Conservation (phyloP, 2,329 filamentous ascomycete species). For the Microdochium nivale region DNA sequence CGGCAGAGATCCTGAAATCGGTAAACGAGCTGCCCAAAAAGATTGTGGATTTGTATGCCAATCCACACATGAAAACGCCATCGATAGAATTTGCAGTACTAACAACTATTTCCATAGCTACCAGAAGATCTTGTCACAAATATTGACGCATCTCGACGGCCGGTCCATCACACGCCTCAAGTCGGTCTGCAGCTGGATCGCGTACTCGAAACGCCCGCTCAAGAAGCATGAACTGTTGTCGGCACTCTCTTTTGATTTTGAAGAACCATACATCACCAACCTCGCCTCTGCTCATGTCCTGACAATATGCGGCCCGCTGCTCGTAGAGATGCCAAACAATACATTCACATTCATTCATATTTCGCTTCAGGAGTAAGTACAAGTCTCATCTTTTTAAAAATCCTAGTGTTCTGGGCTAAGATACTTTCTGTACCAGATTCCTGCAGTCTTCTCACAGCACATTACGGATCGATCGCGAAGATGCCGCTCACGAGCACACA, state of each 20-base stretch:
- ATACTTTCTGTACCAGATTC: too few species aligned
- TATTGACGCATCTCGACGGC: constrained; percentile 12
- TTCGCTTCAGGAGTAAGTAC: constrained; percentile 16
- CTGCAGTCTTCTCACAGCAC: constrained; percentile 2
- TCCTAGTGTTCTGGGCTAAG: not conserved
- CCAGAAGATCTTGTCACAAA: constrained; percentile 15
- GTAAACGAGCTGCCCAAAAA: constrained; percentile 13
- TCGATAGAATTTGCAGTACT: not conserved
- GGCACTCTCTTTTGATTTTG: constrained; percentile 17
- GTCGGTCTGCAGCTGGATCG: constrained; percentile 25
- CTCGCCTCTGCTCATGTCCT: constrained; percentile 15
- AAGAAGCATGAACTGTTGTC: constrained; percentile 22
- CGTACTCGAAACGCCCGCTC: constrained; percentile 24
- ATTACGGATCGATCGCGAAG: constrained; percentile 3
- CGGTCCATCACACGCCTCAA: constrained; percentile 18
- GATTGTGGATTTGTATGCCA: constrained; percentile 18
- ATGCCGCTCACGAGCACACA: constrained; percentile 10
- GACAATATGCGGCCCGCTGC: constrained; percentile 11
- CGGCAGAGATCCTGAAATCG: constrained; percentile 13
- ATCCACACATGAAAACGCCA: too few species aligned
- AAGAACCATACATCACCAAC: constrained; percentile 1
- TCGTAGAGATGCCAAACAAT: constrained; percentile 13
- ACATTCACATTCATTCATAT: constrained; percentile 17
- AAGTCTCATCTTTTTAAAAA: not conserved
- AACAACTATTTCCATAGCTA: constrained; percentile 15